Evolutionary conservation across 768 basidiomycete genomes (phyloP), one percentile per base, ranked within the genome.

Genomic region (Pleurotus tuber-regium): DNA sequence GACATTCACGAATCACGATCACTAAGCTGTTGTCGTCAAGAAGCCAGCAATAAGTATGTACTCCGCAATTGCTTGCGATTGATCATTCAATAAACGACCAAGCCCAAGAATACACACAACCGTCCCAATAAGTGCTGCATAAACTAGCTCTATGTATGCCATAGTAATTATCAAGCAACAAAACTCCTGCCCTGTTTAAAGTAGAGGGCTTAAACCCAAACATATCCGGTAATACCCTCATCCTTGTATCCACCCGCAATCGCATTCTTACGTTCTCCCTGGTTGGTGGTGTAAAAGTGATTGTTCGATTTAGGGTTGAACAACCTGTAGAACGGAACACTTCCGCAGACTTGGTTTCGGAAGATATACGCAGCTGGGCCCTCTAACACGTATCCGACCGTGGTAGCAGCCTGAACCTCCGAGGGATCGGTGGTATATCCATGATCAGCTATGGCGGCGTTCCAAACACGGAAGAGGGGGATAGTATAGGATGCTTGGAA

Each of bases 141-240:
- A n/a, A n/a, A n/a, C n/a, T n/a, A n/a, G n/a, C n/a, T n/a, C n/a
- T n/a, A n/a, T n/a, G n/a, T n/a, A n/a, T n/a, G n/a, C n/a, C n/a
- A n/a, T n/a, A n/a, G n/a, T n/a, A n/a, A n/a, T n/a, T n/a, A n/a
- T n/a, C n/a, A n/a, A n/a, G n/a, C n/a, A n/a, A n/a, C n/a, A n/a
- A n/a, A n/a, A n/a, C n/a, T n/a, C n/a, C n/a, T n/a, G n/a, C n/a
- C n/a, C n/a, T n/a, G n/a, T n/a, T n/a, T n/a, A n/a, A n/a, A n/a
- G n/a, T n/a, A n/a, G n/a, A n/a, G n/a, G n/a, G n/a, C n/a, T n/a
- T n/a, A n/a, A n/a, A n/a, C n/a, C n/a, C n/a, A n/a, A n/a, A 50
- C 49, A 21, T 50, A 50, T n/a, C 49, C 49, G 8, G 16, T 23
- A 50, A 50, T 50, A 14, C 36, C 49, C 25, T 50, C 49, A 19